Conservation (phyloP, 208 protist genomes). For the Acanthamoeba healyi region DNA sequence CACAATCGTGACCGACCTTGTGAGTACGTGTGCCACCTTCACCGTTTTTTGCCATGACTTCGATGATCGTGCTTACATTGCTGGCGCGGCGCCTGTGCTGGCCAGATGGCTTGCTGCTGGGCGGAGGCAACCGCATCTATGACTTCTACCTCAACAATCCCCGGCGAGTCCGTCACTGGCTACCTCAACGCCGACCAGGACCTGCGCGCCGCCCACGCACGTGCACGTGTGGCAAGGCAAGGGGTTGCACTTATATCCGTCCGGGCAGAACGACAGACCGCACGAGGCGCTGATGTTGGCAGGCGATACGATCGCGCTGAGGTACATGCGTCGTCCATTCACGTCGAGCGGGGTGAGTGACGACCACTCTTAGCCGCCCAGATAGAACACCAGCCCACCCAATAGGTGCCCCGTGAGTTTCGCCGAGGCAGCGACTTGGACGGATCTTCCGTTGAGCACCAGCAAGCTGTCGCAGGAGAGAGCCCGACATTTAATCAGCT, state of each 20-base stretch:
- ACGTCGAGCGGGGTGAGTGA: background rate
- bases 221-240: background rate
- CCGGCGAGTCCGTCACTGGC: background rate
- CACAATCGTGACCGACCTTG: background rate
- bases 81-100: background rate
- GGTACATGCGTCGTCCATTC: background rate
- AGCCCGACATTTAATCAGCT: background rate
- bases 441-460: background rate
- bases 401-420: background rate
- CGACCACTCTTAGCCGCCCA: background rate
- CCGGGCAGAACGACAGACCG: background rate
- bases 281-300: background rate
- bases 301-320: background rate
- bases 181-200: background rate
- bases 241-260: background rate
- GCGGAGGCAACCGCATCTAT: background rate
- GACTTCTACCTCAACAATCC: background rate
- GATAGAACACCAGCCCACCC: background rate
- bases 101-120: background rate
- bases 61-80: background rate
- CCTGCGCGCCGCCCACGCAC: background rate
- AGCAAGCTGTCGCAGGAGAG: background rate
- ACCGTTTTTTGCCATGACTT: background rate
- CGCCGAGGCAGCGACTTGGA: background rate
- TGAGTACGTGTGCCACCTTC: background rate